phyloP scores from a whole-genome alignment of 129 eudicot species.

The Oenanthe sinensis region DNA sequence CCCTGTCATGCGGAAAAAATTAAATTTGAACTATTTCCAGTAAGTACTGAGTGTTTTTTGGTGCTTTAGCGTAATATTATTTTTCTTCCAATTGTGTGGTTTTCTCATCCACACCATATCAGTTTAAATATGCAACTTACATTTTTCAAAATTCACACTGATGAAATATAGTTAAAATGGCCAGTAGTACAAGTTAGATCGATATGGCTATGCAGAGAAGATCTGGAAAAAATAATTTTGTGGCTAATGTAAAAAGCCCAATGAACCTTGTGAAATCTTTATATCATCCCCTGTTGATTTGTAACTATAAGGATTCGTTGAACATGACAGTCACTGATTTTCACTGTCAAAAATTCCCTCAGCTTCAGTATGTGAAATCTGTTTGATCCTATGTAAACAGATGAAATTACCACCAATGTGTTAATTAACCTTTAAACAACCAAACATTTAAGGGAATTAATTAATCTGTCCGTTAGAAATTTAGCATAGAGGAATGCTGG shows the following conservation, averaged over 20 bases:
- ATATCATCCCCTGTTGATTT: not conserved
- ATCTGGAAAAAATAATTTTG: not conserved
- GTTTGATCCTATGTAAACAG: not conserved
- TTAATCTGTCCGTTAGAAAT: not conserved
- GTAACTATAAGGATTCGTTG: not conserved
- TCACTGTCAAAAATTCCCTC: not conserved
- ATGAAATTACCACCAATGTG: not conserved
- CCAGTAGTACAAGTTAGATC: too few species aligned
- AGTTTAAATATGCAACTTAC: not conserved
- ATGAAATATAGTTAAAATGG: not conserved
- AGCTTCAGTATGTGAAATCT: not conserved
- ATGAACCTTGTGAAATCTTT: not conserved
- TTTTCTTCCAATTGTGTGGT: not conserved
- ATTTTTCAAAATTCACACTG: not conserved
- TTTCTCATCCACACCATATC: too few species aligned
- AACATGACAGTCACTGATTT: not conserved
- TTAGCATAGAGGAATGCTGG: not conserved
- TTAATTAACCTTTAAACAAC: not conserved
- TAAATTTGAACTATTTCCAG: slow-evolving; percentile 32
- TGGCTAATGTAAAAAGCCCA: not conserved
- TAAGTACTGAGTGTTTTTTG: not conserved
- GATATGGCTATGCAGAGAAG: not conserved
- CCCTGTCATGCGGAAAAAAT: slow-evolving; percentile 16
- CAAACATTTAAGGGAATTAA: not conserved
- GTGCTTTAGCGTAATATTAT: not conserved